These are phyloP conservation scores for Cinnamomum chago DNA, from an alignment of 164 flowering plant genomes.

Conservation along the genomic window DNA sequence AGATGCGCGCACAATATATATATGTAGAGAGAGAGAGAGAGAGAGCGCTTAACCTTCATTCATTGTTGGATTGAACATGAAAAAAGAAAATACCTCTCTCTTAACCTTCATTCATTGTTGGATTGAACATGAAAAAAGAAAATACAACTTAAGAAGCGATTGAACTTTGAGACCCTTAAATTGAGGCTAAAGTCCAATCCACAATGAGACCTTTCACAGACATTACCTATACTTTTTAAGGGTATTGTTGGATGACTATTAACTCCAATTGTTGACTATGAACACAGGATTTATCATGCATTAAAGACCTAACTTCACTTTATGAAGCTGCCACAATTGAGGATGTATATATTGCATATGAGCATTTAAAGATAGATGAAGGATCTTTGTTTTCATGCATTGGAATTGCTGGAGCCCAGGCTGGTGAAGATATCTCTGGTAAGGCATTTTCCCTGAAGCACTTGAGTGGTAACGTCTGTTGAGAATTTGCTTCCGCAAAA, in stretches of 20 bases:
- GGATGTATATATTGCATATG: conserved; percentile 83
- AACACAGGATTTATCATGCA: conserved; percentile 83
- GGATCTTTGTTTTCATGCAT: conserved; percentile 78
- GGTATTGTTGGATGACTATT: neutral
- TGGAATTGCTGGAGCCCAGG: conserved; percentile 87
- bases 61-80: no score
- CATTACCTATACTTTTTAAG: no score
- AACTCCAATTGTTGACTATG: neutral
- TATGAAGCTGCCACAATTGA: conserved; percentile 88
- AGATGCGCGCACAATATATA: no score
- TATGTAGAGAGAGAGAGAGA: no score
- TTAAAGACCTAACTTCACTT: conserved; percentile 65
- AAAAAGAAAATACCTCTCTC: no score
- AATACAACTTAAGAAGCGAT: neutral
- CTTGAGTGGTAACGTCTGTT: no score
- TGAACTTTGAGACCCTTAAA: neutral
- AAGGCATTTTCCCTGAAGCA: conserved; percentile 13
- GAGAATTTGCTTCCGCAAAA: no score
- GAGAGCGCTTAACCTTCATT: no score
- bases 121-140: no score
- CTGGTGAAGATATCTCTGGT: conserved; percentile 66
- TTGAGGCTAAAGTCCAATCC: no score
- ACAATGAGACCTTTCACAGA: no score
- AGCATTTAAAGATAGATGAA: conserved; percentile 81
- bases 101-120: no score